Evolutionary conservation across 1,284 basidiomycete species (phyloP), one percentile per base, ranked within the genome.

Genomic region (Taiwanofungus camphoratus): DNA sequence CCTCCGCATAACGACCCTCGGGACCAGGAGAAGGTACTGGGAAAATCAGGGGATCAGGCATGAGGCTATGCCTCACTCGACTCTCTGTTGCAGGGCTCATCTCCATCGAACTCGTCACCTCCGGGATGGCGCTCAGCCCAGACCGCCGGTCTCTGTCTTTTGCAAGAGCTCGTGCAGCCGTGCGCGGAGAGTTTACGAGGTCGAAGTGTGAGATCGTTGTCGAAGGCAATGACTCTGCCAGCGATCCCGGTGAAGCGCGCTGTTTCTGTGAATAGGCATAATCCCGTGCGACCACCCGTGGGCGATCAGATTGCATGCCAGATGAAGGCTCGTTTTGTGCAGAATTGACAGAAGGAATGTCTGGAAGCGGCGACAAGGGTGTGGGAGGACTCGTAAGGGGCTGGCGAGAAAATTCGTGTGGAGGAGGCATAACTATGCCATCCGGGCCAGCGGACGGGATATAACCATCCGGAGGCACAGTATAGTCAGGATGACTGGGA

Each of bases 161-260:
- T 13, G 46, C 36, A 6, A 15, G 39, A 15, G 46, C 41, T 24
- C 48, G 48, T 20, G 48, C 38, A 24, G 52, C 46, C n/a, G 46
- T 35, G 5, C 41, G 39, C 2, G 68, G 62, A 13, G 65, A 39
- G 36, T 55, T 64, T 12, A 70, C 55, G 18, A 71, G 55, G 19
- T 71, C 70, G 18, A 67, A 67, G 22, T 67, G 62, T 4, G 70
- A 70, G 7, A 71, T 64, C 1, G 54, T 61, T 3, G 69, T 61
- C 6, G 60, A 61, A 2, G 57, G 55, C 3, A 61, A 36, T 15
- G 61, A 62, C 1, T 58, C 55, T 4, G 54, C 48, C 6, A 58
- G 33, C 15, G 60, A 61, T 12, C 50, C 45, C n/a, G 54, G 51
- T 3, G 55, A 55, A 19, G 44, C 31, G 30, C 47, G 53, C 4